phyloP scores from a whole-genome alignment of 176 grass and related monocot genomes.

The Phoenix roebelenii region DNA sequence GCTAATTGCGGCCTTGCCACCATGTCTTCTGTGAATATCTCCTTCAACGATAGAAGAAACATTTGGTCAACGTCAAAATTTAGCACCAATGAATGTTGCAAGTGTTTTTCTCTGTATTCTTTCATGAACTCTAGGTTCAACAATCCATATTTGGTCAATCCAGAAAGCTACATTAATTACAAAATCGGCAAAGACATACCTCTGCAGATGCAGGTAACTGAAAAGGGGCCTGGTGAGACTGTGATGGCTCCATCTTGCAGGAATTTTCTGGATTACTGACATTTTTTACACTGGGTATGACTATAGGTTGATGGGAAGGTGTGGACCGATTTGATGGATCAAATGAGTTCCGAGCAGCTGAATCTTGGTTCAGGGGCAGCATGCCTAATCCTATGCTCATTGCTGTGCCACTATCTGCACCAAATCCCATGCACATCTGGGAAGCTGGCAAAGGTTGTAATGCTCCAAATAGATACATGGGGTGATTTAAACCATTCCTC shows the following conservation, averaged over 20 bases:
- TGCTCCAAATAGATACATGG: conserved; percentile 56
- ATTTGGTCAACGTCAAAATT: too few relatives aligned
- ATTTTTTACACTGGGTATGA: conserved; percentile 35
- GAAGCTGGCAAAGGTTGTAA: conserved; percentile 64
- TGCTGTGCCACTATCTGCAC: conserved; percentile 26
- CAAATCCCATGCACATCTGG: conserved; percentile 60
- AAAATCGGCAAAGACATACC: conserved; percentile 28
- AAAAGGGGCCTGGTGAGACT: conserved; percentile 45
- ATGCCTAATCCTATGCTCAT: conserved; percentile 31
- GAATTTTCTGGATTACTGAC: conserved; percentile 29
- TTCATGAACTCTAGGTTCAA: too few relatives aligned
- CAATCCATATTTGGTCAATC: too few relatives aligned
- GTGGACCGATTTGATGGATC: conserved; percentile 29
- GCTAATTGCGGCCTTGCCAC: conserved; percentile 44
- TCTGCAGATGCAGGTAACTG: conserved; percentile 55
- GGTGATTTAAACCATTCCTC: conserved; percentile 84
- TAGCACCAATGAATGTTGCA: too few relatives aligned
- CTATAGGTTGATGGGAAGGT: conserved; percentile 33
- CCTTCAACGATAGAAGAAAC: conserved; percentile 24
- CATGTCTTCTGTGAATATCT: conserved; percentile 45
- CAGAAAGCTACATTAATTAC: neutral
- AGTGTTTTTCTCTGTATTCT: too few relatives aligned
- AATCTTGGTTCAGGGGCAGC: conserved; percentile 49
- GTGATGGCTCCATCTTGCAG: conserved; percentile 39
- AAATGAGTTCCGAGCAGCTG: conserved; percentile 42